phyloP scores from a whole-genome alignment of 306 rosid genomes.

The Begonia fuchsioides region DNA sequence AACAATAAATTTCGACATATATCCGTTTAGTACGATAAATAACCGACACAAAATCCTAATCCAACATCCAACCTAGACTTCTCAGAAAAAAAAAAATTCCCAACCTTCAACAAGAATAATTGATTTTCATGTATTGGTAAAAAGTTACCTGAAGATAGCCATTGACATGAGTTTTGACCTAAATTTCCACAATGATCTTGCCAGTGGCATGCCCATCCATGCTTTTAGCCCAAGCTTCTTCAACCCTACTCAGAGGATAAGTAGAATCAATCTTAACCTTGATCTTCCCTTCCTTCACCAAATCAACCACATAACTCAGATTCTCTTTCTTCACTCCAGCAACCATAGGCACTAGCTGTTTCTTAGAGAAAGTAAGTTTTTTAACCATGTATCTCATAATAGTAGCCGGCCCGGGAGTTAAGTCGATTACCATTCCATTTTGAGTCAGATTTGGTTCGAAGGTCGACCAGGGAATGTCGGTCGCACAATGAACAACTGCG shows the following conservation, averaged over 20 bases:
- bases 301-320: constrained; percentile 25
- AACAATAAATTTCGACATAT: too few species aligned
- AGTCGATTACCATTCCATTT: constrained; percentile 41
- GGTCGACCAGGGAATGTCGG: constrained; percentile 47
- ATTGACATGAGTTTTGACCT: not conserved
- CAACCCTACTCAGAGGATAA: constrained; percentile 48
- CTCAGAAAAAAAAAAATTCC: too few species aligned
- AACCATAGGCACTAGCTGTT: constrained; percentile 29
- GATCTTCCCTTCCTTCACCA: constrained; percentile 44
- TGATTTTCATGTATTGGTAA: too few species aligned
- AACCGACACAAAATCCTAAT: too few species aligned
- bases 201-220: constrained; percentile 52
- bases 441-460: constrained; percentile 37
- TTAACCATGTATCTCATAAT: constrained; percentile 16
- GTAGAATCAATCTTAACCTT: constrained; percentile 37
- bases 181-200: constrained; percentile 47
- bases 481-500: constrained; percentile 32
- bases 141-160: too few species aligned
- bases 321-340: constrained; percentile 24
- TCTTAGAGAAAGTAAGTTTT: constrained; percentile 48
- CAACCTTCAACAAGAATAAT: too few species aligned
- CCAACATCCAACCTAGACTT: too few species aligned
- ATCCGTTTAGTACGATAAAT: too few species aligned
- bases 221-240: constrained; percentile 72
- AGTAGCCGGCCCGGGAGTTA: constrained; percentile 23